phyloP scores from a whole-genome alignment of 345 rosid species.

The Cardamine chenopodiifolia region DNA sequence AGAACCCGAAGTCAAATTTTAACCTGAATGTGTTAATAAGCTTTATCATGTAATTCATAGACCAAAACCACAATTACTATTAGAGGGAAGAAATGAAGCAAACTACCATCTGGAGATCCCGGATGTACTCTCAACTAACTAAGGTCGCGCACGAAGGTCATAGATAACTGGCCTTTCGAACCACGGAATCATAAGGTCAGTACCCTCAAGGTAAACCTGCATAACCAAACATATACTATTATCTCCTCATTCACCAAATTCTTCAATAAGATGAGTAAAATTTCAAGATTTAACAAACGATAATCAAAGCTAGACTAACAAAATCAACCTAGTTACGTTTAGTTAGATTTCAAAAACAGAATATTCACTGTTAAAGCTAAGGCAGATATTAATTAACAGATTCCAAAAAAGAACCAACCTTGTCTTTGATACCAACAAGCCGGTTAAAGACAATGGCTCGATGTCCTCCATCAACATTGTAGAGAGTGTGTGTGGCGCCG shows the following conservation, averaged over 20 bases:
- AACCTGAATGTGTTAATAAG: conserved; percentile 51
- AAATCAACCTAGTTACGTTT: not conserved
- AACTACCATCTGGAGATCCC: conserved; percentile 97
- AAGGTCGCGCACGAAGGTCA: conserved; percentile 94
- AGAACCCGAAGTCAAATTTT: conserved; percentile 94
- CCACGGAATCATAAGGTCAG: conserved; percentile 91
- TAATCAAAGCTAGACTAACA: not conserved
- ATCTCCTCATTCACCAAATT: not conserved
- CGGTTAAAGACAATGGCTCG: conserved; percentile 39
- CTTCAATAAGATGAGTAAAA: not conserved
- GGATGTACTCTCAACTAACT: conserved; percentile 83
- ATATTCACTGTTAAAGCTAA: no score
- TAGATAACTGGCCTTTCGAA: conserved; percentile 89
- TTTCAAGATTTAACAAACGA: not conserved
- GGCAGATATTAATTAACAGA: not conserved
- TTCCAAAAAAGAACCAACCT: conserved; percentile 15
- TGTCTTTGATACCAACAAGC: conserved; percentile 33
- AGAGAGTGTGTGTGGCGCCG: conserved; percentile 44
- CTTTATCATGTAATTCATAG: conserved; percentile 8
- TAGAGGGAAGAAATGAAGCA: not conserved
- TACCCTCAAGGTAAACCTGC: conserved; percentile 95
- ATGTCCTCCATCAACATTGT: conserved; percentile 41
- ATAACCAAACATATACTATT: conserved; percentile 1
- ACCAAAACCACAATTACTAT: conserved; percentile 22
- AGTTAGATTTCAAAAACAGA: not conserved